Evolutionary conservation across 208 protist species (phyloP), one percentile per base, ranked within the genome.

Genomic region (Acanthamoeba healyi): DNA sequence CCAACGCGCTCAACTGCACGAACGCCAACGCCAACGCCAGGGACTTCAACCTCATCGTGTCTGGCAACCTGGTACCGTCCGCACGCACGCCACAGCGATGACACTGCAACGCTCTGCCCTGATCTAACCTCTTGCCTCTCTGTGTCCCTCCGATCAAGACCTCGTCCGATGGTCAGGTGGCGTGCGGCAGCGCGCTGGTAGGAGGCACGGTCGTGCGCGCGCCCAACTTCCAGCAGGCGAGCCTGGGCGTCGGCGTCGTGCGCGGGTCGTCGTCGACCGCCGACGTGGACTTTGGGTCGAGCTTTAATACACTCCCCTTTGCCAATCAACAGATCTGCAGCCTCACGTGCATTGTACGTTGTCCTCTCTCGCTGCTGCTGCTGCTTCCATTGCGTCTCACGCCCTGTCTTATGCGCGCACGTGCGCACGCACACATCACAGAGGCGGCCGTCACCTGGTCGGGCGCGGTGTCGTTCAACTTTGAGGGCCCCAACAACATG

Each of bases 131-230:
- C 49, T 15, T 54, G 49, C 49, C 15, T 54, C 49, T 54, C 49
- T 15, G 49, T 54, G 49, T 54, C 49, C 49, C 10, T 54, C 49
- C 15, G 49, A 15, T 15, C 49, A 6, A 65, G 58, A 65, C 58
- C 7, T 65, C 58, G 58, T 10, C 26, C 58, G 34, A 61, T n/a
- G 58, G 58, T n/a, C 58, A 65, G 34, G 58, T 65, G 4, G 58
- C 58, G 58, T 65, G 58, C 58, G 58, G 58, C n/a, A 65, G 58
- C 58, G 58, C 58, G 26, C 58, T 65, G n/a, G 58, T 65, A n/a
- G 26, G 26, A 1, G 58, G 58, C 7, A 65, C 58, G n/a, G 58
- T 65, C 58, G 14, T 29, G 9, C 29, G 58, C 58, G 9, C 58
- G 1, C 58, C 58, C 58, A 65, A 65, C 58, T 65, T 65, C 29